Conservation (phyloP, 345 rosid genomes). For the Capsella bursapastoris region DNA sequence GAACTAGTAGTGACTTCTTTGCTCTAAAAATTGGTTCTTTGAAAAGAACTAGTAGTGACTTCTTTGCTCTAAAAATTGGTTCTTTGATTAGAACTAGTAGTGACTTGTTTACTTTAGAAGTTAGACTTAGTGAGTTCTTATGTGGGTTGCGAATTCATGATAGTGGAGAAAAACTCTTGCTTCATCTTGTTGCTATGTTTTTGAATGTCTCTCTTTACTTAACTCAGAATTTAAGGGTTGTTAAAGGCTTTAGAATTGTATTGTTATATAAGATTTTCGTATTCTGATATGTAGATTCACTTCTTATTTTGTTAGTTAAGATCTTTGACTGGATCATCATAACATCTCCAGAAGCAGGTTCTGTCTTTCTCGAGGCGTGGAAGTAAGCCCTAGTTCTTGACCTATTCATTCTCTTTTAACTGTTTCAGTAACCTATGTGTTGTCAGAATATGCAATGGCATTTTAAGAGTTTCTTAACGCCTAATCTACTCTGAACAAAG, state of each 20-base stretch:
- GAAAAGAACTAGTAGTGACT: no score
- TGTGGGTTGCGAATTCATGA: no score
- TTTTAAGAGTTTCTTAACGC: constrained; percentile 3
- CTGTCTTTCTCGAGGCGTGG: constrained; percentile 93
- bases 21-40: no score
- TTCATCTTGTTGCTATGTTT: neutral
- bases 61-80: no score
- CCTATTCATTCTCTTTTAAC: neutral
- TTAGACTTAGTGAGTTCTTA: no score
- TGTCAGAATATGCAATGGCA: neutral
- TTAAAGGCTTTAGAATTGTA: neutral
- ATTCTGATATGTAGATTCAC: neutral
- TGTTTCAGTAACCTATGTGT: neutral
- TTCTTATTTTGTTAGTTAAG: constrained; percentile 48
- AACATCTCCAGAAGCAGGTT: constrained; percentile 96
- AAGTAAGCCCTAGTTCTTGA: constrained; percentile 60
- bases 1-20: no score
- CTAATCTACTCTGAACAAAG: neutral
- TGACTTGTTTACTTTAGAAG: no score
- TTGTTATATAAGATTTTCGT: neutral
- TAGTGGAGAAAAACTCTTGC: neutral
- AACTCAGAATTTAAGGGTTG: neutral
- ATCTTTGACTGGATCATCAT: constrained; percentile 90
- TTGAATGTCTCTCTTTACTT: no score
- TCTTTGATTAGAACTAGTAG: no score